Base-by-base conservation (phyloP, 2,329 filamentous ascomycete genomes). In the Cercospora beticola region DNA sequence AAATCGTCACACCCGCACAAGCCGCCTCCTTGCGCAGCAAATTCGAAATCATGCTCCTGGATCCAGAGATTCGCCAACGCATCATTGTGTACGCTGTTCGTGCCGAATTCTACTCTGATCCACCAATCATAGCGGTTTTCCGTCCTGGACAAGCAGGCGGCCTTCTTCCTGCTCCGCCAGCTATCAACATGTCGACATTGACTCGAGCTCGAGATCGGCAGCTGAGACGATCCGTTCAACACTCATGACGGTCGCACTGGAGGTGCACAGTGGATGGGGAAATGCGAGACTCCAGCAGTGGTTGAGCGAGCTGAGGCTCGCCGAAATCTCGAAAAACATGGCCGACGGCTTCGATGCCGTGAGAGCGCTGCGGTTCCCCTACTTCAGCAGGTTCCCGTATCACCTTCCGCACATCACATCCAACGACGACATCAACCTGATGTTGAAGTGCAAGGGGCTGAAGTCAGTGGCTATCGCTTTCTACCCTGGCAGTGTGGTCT, bases 381-480 rank as follows among this genome's bases (percentile, higher is more conserved):
- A 26, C 28, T 57, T 30, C 43, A 57, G 52, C 14, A 26, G 52
- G 8, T 57, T 30, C 5, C 52, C 52, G 23, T 7, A 57, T 8
- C 23, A 57, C 5, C 21, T 57, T 16, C 52, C 23, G 23, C 23
- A 30, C n/a, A 61, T 30, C 12, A 60, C 68, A 5, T 36, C 61
- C 3, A 69, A 73, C 62, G 58, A 67, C 30, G 71, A 73, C 63
- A 21, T 73, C 16, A 65, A 66, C 12, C 62, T 74, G 43, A 66
- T 65, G 31, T 33, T 66, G 36, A 67, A 65, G 58, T 72, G 72
- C 65, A 21, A 23, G 7, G 70, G 67, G 18, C 62, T 74, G 56
- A 59, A n/a, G 7, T 68, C 21, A 60, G 36, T 14, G 26, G 68
- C 16, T 16, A 63, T 71, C 36, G 43, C 59, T 16, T 30, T 60